A percentile compares a stretch with the other conserved stretches of the same genome.
Evolutionary conservation across 2,329 filamentous ascomycete species (phyloP).

Genomic region (Knufia petricola): DNA sequence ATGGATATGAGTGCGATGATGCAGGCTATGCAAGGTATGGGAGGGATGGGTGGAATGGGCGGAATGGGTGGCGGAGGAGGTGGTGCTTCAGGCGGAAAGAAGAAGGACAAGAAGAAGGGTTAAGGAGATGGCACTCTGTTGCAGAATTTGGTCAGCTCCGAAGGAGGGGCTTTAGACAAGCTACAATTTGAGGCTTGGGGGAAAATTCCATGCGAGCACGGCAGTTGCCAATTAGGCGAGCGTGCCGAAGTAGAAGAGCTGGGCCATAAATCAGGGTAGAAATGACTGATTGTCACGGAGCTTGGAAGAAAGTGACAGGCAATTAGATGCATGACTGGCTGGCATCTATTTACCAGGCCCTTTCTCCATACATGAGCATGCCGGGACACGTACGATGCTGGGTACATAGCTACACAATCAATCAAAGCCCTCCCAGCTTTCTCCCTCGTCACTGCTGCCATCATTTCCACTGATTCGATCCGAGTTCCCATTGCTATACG

Average conservation of each 20-base stretch:
- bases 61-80: constrained; percentile 13
- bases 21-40: constrained; percentile 21
- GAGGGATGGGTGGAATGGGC: constrained; percentile 18
- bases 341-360: background rate
- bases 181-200: too few relatives aligned
- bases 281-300: too few relatives aligned
- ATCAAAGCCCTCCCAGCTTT: background rate
- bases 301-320: too few relatives aligned
- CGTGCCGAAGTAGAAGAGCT: too few relatives aligned
- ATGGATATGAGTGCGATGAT: constrained; percentile 22
- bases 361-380: background rate
- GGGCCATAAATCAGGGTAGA: too few relatives aligned
- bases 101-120: constrained; percentile 21
- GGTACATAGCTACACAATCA: background rate
- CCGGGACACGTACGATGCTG: background rate
- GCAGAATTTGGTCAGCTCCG: too few relatives aligned
- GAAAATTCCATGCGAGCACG: too few relatives aligned
- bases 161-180: too few relatives aligned
- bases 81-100: constrained; percentile 12
- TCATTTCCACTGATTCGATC: too few relatives aligned
- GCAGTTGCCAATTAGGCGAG: too few relatives aligned
- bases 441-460: background rate
- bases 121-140: too few relatives aligned
- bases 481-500: too few relatives aligned
- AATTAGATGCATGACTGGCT: background rate